Percentiles rank a stretch among this genome's conserved stretches.
These are phyloP conservation scores for Aspergillus puulaauensis DNA, from an alignment of 2,329 filamentous ascomycete genomes.

Conservation along the genomic window DNA sequence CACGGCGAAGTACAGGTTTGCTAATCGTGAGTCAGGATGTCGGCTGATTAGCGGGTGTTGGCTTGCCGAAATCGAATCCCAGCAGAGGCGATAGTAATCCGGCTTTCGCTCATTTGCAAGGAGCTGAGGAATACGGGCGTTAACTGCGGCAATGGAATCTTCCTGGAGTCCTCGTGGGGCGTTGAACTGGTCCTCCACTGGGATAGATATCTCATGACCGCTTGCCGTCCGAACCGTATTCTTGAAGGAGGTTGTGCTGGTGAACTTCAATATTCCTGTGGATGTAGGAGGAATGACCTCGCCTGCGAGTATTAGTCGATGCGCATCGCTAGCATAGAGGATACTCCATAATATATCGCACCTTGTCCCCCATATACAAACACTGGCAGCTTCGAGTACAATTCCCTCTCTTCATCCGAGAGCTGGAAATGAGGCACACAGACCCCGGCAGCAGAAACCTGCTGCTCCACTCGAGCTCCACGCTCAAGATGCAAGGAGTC, in stretches of 20 bases:
- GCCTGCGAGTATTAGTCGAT: conserved; percentile 16
- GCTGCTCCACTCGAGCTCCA: conserved; percentile 50
- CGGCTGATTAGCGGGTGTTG: conserved; percentile 62
- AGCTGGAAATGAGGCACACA: conserved; percentile 59
- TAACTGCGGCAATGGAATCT: conserved; percentile 34
- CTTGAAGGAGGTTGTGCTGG: conserved; percentile 59
- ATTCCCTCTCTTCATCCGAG: conserved; percentile 48
- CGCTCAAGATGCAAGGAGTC: conserved; percentile 46
- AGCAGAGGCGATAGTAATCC: conserved; percentile 51
- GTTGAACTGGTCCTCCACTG: conserved; percentile 40
- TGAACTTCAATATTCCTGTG: conserved; percentile 60
- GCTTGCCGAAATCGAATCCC: conserved; percentile 62
- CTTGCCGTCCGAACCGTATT: conserved; percentile 51
- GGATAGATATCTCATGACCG: conserved; percentile 54
- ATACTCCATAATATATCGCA: conserved; percentile 2
- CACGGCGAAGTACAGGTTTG: conserved; percentile 59
- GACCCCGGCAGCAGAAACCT: conserved; percentile 61
- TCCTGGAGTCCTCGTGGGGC: conserved; percentile 44
- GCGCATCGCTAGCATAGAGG: no score
- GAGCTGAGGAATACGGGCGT: conserved; percentile 25
- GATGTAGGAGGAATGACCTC: conserved; percentile 51
- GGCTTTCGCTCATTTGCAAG: conserved; percentile 33
- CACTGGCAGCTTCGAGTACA: conserved; percentile 54
- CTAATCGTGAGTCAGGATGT: conserved; percentile 50
- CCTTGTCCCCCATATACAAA: conserved; percentile 50